Evolutionary conservation across 148 eudicot genomes (phyloP), one percentile per base, ranked within the genome.

Genomic region (Rhododendron griersonianum): DNA sequence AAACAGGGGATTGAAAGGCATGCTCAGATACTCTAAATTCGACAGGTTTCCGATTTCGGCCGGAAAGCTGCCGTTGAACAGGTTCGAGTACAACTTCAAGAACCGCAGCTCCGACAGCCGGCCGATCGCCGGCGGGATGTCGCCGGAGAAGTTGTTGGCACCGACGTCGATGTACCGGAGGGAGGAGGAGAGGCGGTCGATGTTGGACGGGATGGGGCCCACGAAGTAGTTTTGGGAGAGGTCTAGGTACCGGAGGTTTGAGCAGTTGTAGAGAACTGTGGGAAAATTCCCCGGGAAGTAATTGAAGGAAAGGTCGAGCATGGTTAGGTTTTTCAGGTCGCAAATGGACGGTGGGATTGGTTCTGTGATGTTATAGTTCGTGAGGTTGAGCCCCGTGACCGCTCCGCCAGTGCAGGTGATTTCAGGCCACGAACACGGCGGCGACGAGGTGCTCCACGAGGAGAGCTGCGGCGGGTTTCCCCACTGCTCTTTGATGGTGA

Each of bases 351-450:
- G 41, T 10, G 98, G 99, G 79, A 96, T 87, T 67, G 50, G 8
- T 3, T 81, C 80, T 0, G 16, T 44, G 77, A 94, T 84, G 85
- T 67, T 71, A 23, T 65, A 76, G 59, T 82, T 73, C 0, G 0
- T n/a, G 63, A 94, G 85, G 35, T 14, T 7, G 69, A 92, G 63
- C 21, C 87, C 92, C 57, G 93, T 91, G 89, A 94, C 94, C 11
- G 85, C 23, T 82, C 85, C 87, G 82, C 6, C 71, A 48, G 59
- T n/a, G 91, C 99, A 94, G 2, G 6, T 21, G 77, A 97, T 88
- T 44, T 91, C 96, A 18, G 79, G 88, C 98, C 98, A 97, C 5
- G 41, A 74, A 78, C 99, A 97, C 25, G 90, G 93, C 0, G 93
- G 83, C 28, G 90, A 89, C 59, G 94, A 80, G 69, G 90, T 3